Percentiles rank a stretch among this genome's conserved stretches.
phyloP scores from a whole-genome alignment of 257 asterid species.

The Solanum pennellii region DNA sequence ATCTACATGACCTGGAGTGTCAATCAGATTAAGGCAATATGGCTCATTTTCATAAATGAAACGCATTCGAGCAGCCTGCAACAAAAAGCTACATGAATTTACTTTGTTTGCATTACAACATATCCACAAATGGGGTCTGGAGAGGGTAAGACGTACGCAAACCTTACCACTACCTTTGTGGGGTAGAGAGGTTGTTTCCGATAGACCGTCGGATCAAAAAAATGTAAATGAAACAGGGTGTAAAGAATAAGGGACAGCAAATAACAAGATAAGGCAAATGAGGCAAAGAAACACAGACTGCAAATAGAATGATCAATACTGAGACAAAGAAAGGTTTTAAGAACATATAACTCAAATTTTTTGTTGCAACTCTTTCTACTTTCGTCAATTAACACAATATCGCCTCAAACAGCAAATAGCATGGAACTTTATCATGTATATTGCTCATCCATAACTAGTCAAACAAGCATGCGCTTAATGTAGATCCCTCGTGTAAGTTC shows the following conservation, averaged over 20 bases:
- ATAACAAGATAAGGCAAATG: neutral
- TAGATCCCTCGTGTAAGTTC: neutral
- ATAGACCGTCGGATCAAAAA: neutral
- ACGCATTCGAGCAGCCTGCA: slow-evolving; percentile 98
- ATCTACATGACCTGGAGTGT: slow-evolving; percentile 98
- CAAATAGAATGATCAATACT: neutral
- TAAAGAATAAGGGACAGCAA: neutral
- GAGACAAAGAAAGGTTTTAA: neutral
- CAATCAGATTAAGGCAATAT: slow-evolving; percentile 91
- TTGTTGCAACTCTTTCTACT: neutral
- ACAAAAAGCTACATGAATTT: slow-evolving; percentile 1
- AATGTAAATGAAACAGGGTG: neutral
- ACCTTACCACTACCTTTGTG: neutral
- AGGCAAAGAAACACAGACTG: neutral
- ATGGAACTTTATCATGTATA: neutral
- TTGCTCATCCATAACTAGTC: neutral
- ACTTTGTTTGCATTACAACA: neutral
- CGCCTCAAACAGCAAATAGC: neutral
- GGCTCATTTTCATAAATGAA: slow-evolving; percentile 51
- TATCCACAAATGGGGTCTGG: neutral
- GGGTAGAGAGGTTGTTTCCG: neutral
- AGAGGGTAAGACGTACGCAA: neutral
- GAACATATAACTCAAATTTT: neutral
- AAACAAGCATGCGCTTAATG: neutral
- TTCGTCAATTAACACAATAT: neutral